These are phyloP conservation scores for Botrytis elliptica DNA, from an alignment of 2,329 filamentous ascomycete species.

Conservation along the genomic window DNA sequence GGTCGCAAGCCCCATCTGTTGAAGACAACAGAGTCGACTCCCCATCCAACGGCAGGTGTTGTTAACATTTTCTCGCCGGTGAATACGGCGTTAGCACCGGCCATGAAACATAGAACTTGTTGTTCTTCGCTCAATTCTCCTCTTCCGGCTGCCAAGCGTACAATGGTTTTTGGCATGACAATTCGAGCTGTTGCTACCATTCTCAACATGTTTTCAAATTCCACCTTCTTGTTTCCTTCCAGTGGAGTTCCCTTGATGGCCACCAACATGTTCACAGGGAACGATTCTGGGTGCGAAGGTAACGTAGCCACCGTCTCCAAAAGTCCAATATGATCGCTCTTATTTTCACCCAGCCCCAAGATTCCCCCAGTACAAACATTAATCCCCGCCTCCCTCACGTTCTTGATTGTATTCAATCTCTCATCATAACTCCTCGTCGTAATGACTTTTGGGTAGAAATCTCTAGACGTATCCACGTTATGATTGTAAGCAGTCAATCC, in stretches of 20 bases:
- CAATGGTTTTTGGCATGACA: conserved; percentile 81
- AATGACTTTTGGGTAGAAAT: conserved; percentile 85
- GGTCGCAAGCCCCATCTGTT: conserved; percentile 76
- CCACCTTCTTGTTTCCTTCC: conserved; percentile 68
- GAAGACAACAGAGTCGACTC: conserved; percentile 84
- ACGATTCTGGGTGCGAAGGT: conserved; percentile 80
- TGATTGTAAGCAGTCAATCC: conserved; percentile 92
- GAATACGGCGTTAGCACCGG: conserved; percentile 91
- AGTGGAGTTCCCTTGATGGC: conserved; percentile 88
- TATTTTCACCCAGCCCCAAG: conserved; percentile 76
- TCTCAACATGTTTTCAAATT: conserved; percentile 75
- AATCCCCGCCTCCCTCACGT: conserved; percentile 83
- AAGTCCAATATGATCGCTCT: conserved; percentile 77
- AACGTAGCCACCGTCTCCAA: conserved; percentile 80
- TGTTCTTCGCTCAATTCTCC: conserved; percentile 85
- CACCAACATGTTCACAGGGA: conserved; percentile 87
- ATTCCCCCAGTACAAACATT: conserved; percentile 91
- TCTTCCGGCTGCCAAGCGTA: conserved; percentile 80
- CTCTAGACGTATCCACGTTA: conserved; percentile 86
- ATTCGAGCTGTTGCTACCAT: conserved; percentile 82
- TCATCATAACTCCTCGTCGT: conserved; percentile 86
- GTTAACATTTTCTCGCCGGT: conserved; percentile 96
- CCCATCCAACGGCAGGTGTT: conserved; percentile 87
- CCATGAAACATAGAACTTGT: conserved; percentile 85
- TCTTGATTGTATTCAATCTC: conserved; percentile 71